A percentile compares a stretch with the other conserved stretches of the same genome.
phyloP scores from a whole-genome alignment of 1,284 basidiomycete species.

The Sphaerobolus stellatus region DNA sequence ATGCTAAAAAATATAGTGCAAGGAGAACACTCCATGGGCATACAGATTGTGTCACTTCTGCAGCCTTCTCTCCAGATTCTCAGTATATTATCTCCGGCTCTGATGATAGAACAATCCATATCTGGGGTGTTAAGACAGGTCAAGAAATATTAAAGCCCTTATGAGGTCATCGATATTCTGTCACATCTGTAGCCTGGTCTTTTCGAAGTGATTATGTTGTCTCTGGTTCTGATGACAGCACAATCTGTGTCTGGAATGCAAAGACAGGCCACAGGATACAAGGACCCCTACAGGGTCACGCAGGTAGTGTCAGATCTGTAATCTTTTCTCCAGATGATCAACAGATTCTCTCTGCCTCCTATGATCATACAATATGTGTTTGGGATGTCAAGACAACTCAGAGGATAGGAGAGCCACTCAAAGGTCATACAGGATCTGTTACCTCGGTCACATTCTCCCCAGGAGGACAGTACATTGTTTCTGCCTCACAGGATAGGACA shows the following conservation, averaged over 20 bases:
- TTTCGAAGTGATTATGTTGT: conserved; percentile 15
- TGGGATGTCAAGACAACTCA: conserved; percentile 25
- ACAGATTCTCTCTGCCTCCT: conserved; percentile 30
- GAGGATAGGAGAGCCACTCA: conserved; percentile 29
- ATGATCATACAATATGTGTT: conserved; percentile 31
- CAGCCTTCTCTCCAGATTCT: conserved; percentile 31
- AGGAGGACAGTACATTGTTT: conserved; percentile 64
- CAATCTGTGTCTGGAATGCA: conserved; percentile 18
- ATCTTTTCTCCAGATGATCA: conserved; percentile 32
- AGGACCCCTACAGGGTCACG: conserved; percentile 11
- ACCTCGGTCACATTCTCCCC: conserved; percentile 73
- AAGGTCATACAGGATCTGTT: conserved; percentile 59
- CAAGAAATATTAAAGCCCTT: no score
- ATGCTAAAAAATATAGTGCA: conserved; percentile 11
- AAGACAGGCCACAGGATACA: conserved; percentile 2
- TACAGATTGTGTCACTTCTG: background rate
- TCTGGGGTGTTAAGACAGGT: conserved; percentile 20
- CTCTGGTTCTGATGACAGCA: conserved; percentile 17
- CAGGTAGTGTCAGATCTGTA: background rate
- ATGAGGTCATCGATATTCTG: conserved; percentile 13
- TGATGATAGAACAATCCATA: conserved; percentile 29
- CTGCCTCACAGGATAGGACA: conserved; percentile 72
- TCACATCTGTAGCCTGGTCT: conserved; percentile 18
- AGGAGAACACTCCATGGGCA: conserved; percentile 4
- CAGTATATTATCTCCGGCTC: conserved; percentile 32